Percentiles rank a stretch among this genome's conserved stretches.
Evolutionary conservation across 164 flowering plant species (phyloP).

Genomic region (Annona cherimola): DNA sequence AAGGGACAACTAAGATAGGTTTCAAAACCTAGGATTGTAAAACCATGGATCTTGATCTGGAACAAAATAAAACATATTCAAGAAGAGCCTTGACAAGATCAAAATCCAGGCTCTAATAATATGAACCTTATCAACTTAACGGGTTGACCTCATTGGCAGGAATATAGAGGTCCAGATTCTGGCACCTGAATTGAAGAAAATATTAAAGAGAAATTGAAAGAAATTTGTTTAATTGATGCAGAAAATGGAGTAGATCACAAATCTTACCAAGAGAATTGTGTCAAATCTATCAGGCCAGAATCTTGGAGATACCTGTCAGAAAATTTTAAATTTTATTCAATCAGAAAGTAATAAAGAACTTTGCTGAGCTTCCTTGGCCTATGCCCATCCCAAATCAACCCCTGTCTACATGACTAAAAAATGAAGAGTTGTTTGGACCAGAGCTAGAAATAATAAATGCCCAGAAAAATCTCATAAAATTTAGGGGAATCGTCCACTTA

Average conservation of each 20-base stretch:
- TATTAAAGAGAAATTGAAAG: background rate
- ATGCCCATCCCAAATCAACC: too few species aligned
- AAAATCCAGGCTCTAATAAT: background rate
- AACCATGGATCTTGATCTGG: background rate
- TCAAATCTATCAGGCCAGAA: conserved; percentile 76
- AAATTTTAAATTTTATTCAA: background rate
- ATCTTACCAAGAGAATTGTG: conserved; percentile 66
- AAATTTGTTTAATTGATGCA: background rate
- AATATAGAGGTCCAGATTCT: background rate
- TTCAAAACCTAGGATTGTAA: background rate
- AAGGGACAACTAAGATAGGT: too few species aligned
- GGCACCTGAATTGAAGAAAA: background rate
- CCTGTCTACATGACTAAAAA: too few species aligned
- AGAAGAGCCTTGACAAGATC: background rate
- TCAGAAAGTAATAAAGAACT: too few species aligned
- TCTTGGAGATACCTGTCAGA: conserved; percentile 79
- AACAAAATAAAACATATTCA: too few species aligned
- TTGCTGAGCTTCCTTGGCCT: too few species aligned
- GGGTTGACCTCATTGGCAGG: background rate
- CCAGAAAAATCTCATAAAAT: too few species aligned
- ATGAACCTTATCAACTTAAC: background rate
- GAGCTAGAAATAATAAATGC: too few species aligned
- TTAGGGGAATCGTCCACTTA: too few species aligned
- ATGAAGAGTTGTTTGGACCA: too few species aligned
- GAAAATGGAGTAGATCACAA: background rate